Percentiles rank a stretch among this genome's conserved stretches.
Evolutionary conservation across 306 rosid genomes (phyloP).

Genomic region (Dalbergia cochinchinensis): DNA sequence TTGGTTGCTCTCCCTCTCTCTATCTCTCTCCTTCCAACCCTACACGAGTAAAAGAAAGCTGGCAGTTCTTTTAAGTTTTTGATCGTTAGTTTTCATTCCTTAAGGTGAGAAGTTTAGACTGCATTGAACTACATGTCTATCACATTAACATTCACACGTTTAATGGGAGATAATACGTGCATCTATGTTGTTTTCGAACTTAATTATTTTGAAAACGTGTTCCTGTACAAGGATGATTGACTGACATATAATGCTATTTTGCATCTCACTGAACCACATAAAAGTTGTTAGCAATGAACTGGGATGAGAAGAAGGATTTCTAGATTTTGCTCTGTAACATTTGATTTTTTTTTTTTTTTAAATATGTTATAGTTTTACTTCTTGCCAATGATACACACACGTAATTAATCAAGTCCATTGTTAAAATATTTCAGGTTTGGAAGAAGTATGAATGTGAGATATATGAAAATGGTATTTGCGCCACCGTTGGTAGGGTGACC

Average conservation of each 20-base stretch:
- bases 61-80: not conserved
- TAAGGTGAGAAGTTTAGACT: not conserved
- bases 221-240: not conserved
- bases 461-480: slow-evolving; percentile 63
- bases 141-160: not conserved
- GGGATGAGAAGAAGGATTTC: no score
- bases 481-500: slow-evolving; percentile 72
- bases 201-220: not conserved
- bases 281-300: no score
- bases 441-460: slow-evolving; percentile 68
- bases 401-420: not conserved
- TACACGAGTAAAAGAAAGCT: no score
- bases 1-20: not conserved
- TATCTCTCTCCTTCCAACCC: no score
- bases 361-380: not conserved
- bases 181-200: not conserved
- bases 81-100: not conserved
- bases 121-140: not conserved
- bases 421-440: slow-evolving; percentile 70
- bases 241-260: not conserved
- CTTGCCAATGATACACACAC: not conserved
- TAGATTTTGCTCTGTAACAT: not conserved
- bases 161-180: not conserved
- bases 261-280: not conserved
- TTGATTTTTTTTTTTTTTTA: not conserved